Percentiles rank a stretch among this genome's conserved stretches.
Evolutionary conservation across 495 filamentous ascomycete species (phyloP).

Genomic region (Coniosporium apollinis): DNA sequence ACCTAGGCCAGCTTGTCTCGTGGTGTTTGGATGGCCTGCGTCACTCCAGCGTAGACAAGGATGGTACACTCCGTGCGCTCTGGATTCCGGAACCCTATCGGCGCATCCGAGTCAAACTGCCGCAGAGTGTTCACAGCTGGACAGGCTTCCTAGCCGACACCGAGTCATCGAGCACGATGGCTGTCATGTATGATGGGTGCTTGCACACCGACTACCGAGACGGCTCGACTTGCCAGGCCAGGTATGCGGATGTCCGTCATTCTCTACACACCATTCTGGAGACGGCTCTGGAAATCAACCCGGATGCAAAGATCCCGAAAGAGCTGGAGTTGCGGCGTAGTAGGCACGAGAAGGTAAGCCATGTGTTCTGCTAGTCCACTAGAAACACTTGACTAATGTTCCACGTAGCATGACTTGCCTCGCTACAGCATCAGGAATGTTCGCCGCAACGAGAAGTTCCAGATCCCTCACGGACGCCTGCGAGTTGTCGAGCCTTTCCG

Average conservation of each 20-base stretch:
- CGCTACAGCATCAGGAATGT: constrained; percentile 1
- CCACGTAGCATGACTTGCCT: too few relatives aligned
- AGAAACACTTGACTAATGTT: too few relatives aligned
- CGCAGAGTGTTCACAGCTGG: constrained; percentile 5
- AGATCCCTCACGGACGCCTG: constrained; percentile 1
- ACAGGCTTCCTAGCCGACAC: constrained; percentile 4
- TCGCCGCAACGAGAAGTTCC: constrained; percentile 1
- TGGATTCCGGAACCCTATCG: constrained; percentile 3
- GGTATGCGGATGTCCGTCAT: not conserved
- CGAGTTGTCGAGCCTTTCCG: constrained; percentile 4
- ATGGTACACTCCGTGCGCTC: constrained; percentile 1
- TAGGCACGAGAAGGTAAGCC: constrained; percentile 1
- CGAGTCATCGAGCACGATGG: constrained; percentile 2
- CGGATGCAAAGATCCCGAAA: constrained; percentile 1
- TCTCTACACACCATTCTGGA: constrained; percentile 1
- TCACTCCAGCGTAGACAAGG: constrained; percentile 3
- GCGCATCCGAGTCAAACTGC: constrained; percentile 4
- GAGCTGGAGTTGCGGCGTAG: not conserved
- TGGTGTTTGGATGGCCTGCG: constrained; percentile 6
- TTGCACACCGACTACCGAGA: constrained; percentile 4
- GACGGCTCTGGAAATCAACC: constrained; percentile 4
- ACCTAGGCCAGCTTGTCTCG: constrained; percentile 4
- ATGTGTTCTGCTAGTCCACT: too few relatives aligned
- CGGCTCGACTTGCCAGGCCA: constrained; percentile 1
- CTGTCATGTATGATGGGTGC: constrained; percentile 4